Conservation (phyloP, 2,329 filamentous ascomycete genomes). For the Decorospora gaudefroyi region DNA sequence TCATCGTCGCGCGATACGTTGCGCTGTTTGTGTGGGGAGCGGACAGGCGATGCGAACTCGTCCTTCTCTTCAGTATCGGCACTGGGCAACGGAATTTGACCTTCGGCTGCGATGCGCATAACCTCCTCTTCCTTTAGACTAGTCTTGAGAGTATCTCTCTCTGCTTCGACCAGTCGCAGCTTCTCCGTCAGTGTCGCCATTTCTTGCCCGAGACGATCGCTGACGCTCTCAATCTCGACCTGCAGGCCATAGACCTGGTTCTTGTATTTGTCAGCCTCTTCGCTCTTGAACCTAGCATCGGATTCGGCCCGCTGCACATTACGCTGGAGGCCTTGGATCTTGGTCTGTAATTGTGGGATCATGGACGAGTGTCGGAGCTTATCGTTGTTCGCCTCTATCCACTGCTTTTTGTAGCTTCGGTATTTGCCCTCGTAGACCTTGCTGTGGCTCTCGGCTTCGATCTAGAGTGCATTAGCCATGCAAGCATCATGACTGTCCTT, state of each 20-base stretch:
- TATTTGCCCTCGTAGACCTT: conserved; percentile 35
- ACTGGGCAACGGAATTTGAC: conserved; percentile 66
- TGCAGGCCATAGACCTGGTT: conserved; percentile 51
- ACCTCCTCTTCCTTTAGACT: conserved; percentile 75
- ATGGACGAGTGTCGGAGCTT: conserved; percentile 25
- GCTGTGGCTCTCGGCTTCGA: conserved; percentile 29
- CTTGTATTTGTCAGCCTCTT: conserved; percentile 45
- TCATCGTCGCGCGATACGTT: conserved; percentile 49
- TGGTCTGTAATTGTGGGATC: conserved; percentile 36
- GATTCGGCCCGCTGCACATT: conserved; percentile 35
- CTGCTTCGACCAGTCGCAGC: conserved; percentile 69
- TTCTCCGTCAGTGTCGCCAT: conserved; percentile 66
- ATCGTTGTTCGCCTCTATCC: conserved; percentile 32
- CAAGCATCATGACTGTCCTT: background rate
- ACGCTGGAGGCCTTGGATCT: conserved; percentile 37
- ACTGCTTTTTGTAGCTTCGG: conserved; percentile 33
- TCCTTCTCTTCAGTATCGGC: conserved; percentile 59
- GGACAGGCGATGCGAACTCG: conserved; percentile 66
- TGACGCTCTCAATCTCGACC: conserved; percentile 63
- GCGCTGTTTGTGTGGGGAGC: conserved; percentile 54
- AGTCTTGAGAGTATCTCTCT: conserved; percentile 74
- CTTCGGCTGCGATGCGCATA: conserved; percentile 72
- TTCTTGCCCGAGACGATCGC: conserved; percentile 66
- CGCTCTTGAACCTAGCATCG: conserved; percentile 40
- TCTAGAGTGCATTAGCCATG: conserved; percentile 17